Evolutionary conservation across 1,139 yeast species (phyloP).

Genomic region (Insectozyma bohioensis): DNA sequence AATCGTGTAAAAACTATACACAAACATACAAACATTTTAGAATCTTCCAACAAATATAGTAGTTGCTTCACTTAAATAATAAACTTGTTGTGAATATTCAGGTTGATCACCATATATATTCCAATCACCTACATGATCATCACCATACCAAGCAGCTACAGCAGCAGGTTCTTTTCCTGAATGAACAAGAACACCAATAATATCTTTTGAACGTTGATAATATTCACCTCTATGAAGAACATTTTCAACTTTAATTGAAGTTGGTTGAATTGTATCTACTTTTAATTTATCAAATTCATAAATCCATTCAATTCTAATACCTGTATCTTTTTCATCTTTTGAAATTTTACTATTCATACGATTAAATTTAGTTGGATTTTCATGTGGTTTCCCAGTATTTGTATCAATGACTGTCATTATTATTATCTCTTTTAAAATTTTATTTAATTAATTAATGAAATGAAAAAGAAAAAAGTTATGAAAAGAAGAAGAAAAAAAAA

Average conservation of each 20-base stretch:
- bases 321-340: conserved; percentile 6
- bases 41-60: conserved; percentile 16
- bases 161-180: conserved; percentile 21
- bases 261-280: conserved; percentile 2
- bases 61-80: conserved; percentile 16
- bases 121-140: conserved; percentile 18
- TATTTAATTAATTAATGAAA: too few species aligned
- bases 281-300: conserved; percentile 3
- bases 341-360: conserved; percentile 7
- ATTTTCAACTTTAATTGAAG: conserved; percentile 12
- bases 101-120: conserved; percentile 19
- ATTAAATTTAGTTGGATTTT: conserved; percentile 1
- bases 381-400: conserved; percentile 4
- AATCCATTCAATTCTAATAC: conserved; percentile 9
- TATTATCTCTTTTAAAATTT: too few species aligned
- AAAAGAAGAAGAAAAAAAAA: too few species aligned
- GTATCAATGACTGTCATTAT: conserved; percentile 8
- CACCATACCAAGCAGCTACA: conserved; percentile 22
- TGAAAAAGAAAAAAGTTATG: too few species aligned
- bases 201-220: conserved; percentile 13
- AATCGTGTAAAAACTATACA: too few species aligned
- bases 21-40: too few species aligned
- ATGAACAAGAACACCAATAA: conserved; percentile 16
- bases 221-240: conserved; percentile 18
- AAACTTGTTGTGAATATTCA: conserved; percentile 12